Base-by-base conservation (phyloP, 208 protist genomes). In the Borovskyia barvae region DNA sequence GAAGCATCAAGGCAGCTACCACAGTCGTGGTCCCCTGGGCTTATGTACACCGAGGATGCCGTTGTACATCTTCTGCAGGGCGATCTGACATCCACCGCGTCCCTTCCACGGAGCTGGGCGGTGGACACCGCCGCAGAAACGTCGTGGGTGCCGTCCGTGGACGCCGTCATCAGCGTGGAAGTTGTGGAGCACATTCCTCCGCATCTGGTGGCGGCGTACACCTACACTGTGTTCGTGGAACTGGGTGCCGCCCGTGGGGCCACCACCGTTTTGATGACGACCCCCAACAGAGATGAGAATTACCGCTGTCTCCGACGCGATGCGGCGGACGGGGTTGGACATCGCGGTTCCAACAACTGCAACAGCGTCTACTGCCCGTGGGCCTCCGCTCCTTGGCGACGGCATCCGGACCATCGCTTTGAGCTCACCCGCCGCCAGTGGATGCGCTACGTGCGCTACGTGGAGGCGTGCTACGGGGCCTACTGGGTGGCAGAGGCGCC, bases 121-220 rank as follows among this genome's bases (percentile, higher is more conserved):
- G 42, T 43, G 1, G 40, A 54, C n/a, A 7, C 57, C 4, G 2
- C 15, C 3, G 4, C 48, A 14, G n/a, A 6, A 1, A 5, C 35
- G 26, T 9, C 15, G 8, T 22, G 24, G 3, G 3, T 19, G 17
- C 2, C 46, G n/a, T 17, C 35, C 1, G 63, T 70, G 52, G 77
- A 89, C 36, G 72, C 78, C 12, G 64, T 89, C 15, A 33, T 80
- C 33, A 83, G 72, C 22, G 69, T 85, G n/a, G 82, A 89, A 35
- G 77, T 85, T 9, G 50, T 85, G 12, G 77, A 83, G 60, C 75
- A 85, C 63, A 75, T 85, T 22, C 39, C 67, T 0, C 66, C 72
- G 11, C 58, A 76, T 24, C 49, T 69, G 24, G 72, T 89, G 8
- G 63, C 65, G 2, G 54, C 58, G 5, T 89, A 67, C 64, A 81